phyloP scores from a whole-genome alignment of 192 early-diverging fungal genomes.

The Coemansia sp. region DNA sequence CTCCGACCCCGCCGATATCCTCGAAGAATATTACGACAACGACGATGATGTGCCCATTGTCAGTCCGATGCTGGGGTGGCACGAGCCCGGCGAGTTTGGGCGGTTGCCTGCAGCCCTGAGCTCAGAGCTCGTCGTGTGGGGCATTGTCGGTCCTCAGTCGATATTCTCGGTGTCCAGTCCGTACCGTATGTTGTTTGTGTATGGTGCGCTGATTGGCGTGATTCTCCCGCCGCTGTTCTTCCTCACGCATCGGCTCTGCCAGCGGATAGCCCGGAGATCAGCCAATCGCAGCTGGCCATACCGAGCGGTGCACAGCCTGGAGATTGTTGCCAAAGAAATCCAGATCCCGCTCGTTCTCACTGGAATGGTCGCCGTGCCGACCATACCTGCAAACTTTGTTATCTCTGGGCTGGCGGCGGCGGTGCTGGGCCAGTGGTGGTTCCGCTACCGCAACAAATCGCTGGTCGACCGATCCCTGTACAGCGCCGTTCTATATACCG shows the following conservation, averaged over 20 bases:
- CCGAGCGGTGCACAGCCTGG: background rate
- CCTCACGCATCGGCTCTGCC: background rate
- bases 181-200: constrained; percentile 39
- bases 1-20: background rate
- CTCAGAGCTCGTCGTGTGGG: constrained; percentile 50
- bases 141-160: constrained; percentile 44
- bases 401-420: constrained; percentile 35
- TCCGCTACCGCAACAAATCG: constrained; percentile 13
- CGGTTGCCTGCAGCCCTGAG: constrained; percentile 45
- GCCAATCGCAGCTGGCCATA: background rate
- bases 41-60: background rate
- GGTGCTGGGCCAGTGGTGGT: constrained; percentile 30
- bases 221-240: constrained; percentile 24
- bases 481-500: constrained; percentile 42
- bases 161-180: constrained; percentile 34
- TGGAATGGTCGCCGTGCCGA: constrained; percentile 50
- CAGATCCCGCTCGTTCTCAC: constrained; percentile 44
- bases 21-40: constrained; percentile 12
- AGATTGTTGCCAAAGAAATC: constrained; percentile 10
- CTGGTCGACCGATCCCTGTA: constrained; percentile 47
- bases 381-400: constrained; percentile 45
- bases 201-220: constrained; percentile 33
- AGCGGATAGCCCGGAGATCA: background rate
- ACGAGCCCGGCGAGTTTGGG: constrained; percentile 45
- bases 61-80: constrained; percentile 33